phyloP scores from a whole-genome alignment of 2,329 filamentous ascomycete species.

The Monosporascus sp. region DNA sequence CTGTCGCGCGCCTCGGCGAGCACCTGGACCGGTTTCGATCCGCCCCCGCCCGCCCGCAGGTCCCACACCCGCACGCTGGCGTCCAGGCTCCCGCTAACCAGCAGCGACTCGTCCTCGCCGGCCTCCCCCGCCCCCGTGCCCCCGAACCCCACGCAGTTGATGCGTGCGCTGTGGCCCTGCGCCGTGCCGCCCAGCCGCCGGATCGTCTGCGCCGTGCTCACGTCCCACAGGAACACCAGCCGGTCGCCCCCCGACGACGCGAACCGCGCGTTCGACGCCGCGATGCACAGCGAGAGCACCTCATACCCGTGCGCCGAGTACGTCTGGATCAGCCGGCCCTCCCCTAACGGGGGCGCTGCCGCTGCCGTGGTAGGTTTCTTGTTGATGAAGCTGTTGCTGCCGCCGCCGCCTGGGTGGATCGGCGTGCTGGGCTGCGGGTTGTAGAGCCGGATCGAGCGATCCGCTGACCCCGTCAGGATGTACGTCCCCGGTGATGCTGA shows the following conservation, averaged over 20 bases:
- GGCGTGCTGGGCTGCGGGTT: conserved; percentile 57
- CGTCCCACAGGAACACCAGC: conserved; percentile 91
- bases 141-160: conserved; percentile 54
- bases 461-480: conserved; percentile 79
- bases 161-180: conserved; percentile 61
- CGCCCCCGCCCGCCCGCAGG: conserved; percentile 41
- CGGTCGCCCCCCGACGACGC: conserved; percentile 87
- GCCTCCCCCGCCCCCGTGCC: conserved; percentile 58
- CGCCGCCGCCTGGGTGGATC: conserved; percentile 10
- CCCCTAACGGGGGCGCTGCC: conserved; percentile 20
- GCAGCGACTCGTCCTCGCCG: conserved; percentile 66
- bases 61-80: conserved; percentile 76
- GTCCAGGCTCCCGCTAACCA: conserved; percentile 72
- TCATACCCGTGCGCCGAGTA: conserved; percentile 91
- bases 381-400: conserved; percentile 25
- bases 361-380: conserved; percentile 28
- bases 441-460: conserved; percentile 81
- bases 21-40: conserved; percentile 63
- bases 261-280: conserved; percentile 75
- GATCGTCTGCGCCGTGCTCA: conserved; percentile 70
- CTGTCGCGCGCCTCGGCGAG: conserved; percentile 69
- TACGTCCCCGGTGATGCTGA: conserved; percentile 69
- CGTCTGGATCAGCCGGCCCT: conserved; percentile 70
- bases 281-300: conserved; percentile 74
- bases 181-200: conserved; percentile 62